Percentiles rank a stretch among this genome's conserved stretches.
Evolutionary conservation across 306 rosid species (phyloP).

Genomic region (Lathyrus aphaca): DNA sequence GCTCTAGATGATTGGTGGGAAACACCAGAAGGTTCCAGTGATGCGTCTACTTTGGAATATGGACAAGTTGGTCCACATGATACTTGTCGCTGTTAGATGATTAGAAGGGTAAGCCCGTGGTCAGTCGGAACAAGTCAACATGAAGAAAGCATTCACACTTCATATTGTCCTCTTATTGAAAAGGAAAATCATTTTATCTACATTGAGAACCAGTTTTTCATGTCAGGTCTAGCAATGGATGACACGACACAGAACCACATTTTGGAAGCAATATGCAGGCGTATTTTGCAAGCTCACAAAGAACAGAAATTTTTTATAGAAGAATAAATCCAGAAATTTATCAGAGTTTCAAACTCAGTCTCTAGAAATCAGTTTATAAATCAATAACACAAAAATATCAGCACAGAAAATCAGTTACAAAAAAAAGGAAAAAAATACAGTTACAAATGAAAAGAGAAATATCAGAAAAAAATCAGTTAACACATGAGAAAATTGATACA

Average conservation of each 20-base stretch:
- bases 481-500: no score
- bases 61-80: slow-evolving; percentile 89
- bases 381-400: no score
- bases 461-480: no score
- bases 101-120: slow-evolving; percentile 98
- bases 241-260: slow-evolving; percentile 77
- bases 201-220: slow-evolving; percentile 98
- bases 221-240: slow-evolving; percentile 88
- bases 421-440: no score
- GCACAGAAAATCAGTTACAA: no score
- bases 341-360: no score
- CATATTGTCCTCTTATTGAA: slow-evolving; percentile 94
- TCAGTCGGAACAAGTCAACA: slow-evolving; percentile 92
- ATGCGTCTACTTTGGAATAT: slow-evolving; percentile 62
- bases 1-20: slow-evolving; percentile 83
- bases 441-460: no score
- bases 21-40: slow-evolving; percentile 64
- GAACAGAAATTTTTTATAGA: slow-evolving; percentile 74
- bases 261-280: slow-evolving; percentile 81
- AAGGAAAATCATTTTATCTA: slow-evolving; percentile 87
- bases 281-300: slow-evolving; percentile 80
- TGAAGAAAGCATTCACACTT: slow-evolving; percentile 93
- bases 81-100: slow-evolving; percentile 85
- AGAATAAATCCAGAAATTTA: no score
- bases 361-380: no score